Base-by-base conservation (phyloP, 2,329 filamentous ascomycete genomes). In the Acephala macrosclerotiorum region DNA sequence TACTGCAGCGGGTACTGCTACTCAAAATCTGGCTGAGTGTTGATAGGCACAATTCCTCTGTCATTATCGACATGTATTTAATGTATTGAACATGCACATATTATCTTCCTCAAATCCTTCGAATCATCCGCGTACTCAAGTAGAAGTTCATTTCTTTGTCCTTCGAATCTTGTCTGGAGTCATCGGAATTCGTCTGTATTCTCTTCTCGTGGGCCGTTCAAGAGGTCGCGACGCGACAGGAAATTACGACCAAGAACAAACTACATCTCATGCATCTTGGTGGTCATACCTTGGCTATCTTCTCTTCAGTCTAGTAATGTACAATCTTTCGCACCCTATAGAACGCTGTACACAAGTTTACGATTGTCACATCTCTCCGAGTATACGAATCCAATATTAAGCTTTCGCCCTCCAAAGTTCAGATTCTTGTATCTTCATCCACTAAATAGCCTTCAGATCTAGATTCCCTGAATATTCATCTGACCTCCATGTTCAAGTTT, bases 1-100 rank as follows among this genome's bases (percentile, higher is more conserved):
- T 22, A 63, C 38, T 58, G 66, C 62, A 67, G 62, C 62, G 26
- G 66, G 62, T 36, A 60, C 62, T 67, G 62, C 66, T 4, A 38
- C 18, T 53, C 25, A 53, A 47, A 49, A 49, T 49, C 6, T 49
- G 45, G 22, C 7, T 49, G 56, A n/a, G 33, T 5, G 18, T 26
- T 33, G 33, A 35, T 49, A 49, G 45, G 25, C 20, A 26, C 45
- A n/a, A 22, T 49, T 12, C 20, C 11, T 49, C 45, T 49, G 45
- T 49, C 45, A 20, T 49, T 49, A 33, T 35, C 11, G 25, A 56
- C 18, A 20, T 35, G 53, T 56, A 18, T 56, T 56, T 56, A 56
- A 56, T 56, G 33, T 56, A 56, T 36, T 16, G 25, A 35, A 49
- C 11, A 5, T 7, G 2, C n/a, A 22, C 18, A 22, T 22, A 12